Percentiles rank a stretch among this genome's conserved stretches.
Conservation (phyloP, 495 filamentous ascomycete species). For the Neurospora sp. region DNA sequence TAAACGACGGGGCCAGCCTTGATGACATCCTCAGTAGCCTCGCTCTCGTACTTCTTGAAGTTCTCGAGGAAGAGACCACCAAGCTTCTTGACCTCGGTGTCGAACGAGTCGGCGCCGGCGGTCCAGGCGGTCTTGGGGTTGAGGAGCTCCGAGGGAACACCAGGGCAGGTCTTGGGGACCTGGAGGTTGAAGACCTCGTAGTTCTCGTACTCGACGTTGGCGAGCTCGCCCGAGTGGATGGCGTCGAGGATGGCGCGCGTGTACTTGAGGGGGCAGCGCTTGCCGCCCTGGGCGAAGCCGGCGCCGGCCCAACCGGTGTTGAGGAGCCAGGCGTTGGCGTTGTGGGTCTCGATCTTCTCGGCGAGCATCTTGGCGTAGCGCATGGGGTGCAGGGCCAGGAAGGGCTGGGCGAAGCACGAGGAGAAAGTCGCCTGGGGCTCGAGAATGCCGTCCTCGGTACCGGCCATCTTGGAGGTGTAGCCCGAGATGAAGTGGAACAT, state of each 20-base stretch:
- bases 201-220: slow-evolving; percentile 81
- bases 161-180: slow-evolving; percentile 76
- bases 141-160: slow-evolving; percentile 81
- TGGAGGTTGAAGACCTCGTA: slow-evolving; percentile 95
- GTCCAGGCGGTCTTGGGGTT: slow-evolving; percentile 94
- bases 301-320: slow-evolving; percentile 99
- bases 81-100: slow-evolving; percentile 78
- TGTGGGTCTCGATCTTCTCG: slow-evolving; percentile 92
- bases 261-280: slow-evolving; percentile 98
- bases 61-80: slow-evolving; percentile 84
- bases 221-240: slow-evolving; percentile 92
- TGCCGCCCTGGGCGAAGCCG: slow-evolving; percentile 86
- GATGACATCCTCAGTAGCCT: slow-evolving; percentile 77
- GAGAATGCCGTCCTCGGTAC: slow-evolving; percentile 90
- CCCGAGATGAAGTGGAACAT: slow-evolving; percentile 99
- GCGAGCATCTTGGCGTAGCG: slow-evolving; percentile 96
- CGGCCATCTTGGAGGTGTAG: slow-evolving; percentile 99
- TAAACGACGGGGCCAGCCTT: slow-evolving; percentile 51
- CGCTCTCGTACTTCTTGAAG: slow-evolving; percentile 87
- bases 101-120: slow-evolving; percentile 63
- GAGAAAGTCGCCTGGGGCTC: slow-evolving; percentile 99
- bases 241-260: slow-evolving; percentile 96
- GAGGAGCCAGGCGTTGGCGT: slow-evolving; percentile 94
- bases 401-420: slow-evolving; percentile 98
- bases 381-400: slow-evolving; percentile 98